Base-by-base conservation (phyloP, 331 rosid species). In the Quercus tomentella region DNA sequence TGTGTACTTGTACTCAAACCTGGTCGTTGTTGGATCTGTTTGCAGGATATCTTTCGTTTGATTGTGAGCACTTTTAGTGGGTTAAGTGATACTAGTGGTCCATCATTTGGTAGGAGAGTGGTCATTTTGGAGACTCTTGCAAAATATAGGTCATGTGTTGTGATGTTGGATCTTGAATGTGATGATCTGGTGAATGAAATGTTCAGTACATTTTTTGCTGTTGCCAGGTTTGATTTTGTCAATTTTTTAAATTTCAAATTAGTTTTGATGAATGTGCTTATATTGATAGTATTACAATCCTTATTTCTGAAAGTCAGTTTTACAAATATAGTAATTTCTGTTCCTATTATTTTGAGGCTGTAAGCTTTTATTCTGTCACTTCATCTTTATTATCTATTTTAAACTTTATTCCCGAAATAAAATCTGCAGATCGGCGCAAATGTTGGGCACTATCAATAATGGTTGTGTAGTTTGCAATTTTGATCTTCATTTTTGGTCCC, bases 151-250 rank as follows among this genome's bases (percentile, higher is more conserved):
- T 96, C 99, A 12, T 96, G 99, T 63, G 99, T 96, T 74, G 99
- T 96, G 76, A 96, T 96, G 98, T 84, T 96, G 88, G 99, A 96
- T 86, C 99, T 96, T 63, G 99, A 96, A 86, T 96, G 99, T 80
- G 90, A 93, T 81, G 97, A 90, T 82, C 84, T 96, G 86, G 99
- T 95, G 79, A 88, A 87, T 81, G 97, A 91, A 80, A 96, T 96
- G 94, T 91, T 96, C 91, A 83, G 83, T 84, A 91, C 92, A 55
- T 96, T 96, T 88, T 81, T 93, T 66, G 85, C 88, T 0, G 98
- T 91, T 86, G 97, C 90, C 89, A 96, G 99, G 99, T 96, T 83
- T 78, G 94, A 80, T 75, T 69, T 77, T 60, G 33, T 57, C 51
- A 57, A 33, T 68, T 62, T 41, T 55, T 25, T 51, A 51, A 79